Conservation (phyloP, 768 basidiomycete genomes). For the Crepidotus variabilis region DNA sequence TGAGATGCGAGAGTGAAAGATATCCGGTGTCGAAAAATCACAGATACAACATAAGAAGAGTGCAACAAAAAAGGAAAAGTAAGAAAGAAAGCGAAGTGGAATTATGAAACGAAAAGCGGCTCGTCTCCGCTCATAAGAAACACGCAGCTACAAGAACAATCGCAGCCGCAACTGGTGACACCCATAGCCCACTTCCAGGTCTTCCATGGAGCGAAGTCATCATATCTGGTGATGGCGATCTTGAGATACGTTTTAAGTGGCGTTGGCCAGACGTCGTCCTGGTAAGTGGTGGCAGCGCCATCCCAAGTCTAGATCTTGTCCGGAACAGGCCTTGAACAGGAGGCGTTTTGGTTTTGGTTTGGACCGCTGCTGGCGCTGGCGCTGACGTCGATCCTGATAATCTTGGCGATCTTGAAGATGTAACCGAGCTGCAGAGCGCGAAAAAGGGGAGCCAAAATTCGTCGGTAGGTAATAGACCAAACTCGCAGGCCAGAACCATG, state of each 20-base stretch:
- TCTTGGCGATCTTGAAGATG: neutral
- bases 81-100: neutral
- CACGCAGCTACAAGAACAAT: neutral
- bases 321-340: neutral
- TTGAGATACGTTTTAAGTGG: too few relatives aligned
- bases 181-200: neutral
- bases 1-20: neutral
- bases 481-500: too few relatives aligned
- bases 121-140: neutral
- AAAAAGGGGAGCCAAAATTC: neutral
- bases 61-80: neutral
- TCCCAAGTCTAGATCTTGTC: neutral
- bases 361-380: neutral
- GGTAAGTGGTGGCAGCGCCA: neutral
- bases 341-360: neutral
- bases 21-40: neutral
- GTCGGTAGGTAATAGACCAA: neutral
- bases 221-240: too few relatives aligned
- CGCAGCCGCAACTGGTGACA: neutral
- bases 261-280: too few relatives aligned
- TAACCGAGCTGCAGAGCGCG: neutral
- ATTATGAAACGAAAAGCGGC: neutral
- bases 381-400: too few relatives aligned
- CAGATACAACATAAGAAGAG: neutral
- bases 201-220: neutral